Base-by-base conservation (phyloP, 352 stramenopile genomes). In the Phytopythium vexans region DNA sequence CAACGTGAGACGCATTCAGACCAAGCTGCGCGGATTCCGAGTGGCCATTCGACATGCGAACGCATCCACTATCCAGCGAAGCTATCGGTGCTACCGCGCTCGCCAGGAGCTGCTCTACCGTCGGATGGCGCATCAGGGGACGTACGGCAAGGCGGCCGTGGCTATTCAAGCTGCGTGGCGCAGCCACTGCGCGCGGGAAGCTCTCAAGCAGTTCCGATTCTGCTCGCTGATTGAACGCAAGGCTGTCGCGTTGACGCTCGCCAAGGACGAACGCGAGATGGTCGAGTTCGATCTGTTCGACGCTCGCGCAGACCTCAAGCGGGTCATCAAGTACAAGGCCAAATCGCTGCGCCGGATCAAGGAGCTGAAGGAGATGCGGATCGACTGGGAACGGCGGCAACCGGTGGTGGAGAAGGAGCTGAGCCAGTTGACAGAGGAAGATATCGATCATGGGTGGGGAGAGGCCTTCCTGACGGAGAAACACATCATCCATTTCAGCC, bases 381-480 rank as follows among this genome's bases (percentile, higher is more conserved):
- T 92, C 46, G 77, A 92, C n/a, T 94, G 83, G 80, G 81, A 94
- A 54, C 68, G 79, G 14, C 75, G 81, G 7, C 80, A 89, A 41
- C 80, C 82, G 0, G 66, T 86, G 0, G 72, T 93, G 1, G 78
- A 88, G n/a, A 85, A 88, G 27, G 82, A 93, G 38, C 54, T 91
- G 27, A 69, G 56, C 4, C 49, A 71, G 11, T 57, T 91, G 48
- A 93, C 76, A 0, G 64, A 82, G 39, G 72, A 93, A 60, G 82
- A 91, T 46, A 49, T 90, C 12, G 80, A 88, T 16, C 70, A 77
- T n/a, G 82, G 82, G 21, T 93, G 80, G 80, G 76, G 73, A 2
- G 78, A 91, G 55, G 82, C 82, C 15, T 93, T 91, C 46, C 54
- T 87, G 52, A 91, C 77, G 3, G 82, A 93, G 43, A 86, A 88